Base-by-base conservation (phyloP, 2,329 filamentous ascomycete genomes). In the Fusarium devonianum region DNA sequence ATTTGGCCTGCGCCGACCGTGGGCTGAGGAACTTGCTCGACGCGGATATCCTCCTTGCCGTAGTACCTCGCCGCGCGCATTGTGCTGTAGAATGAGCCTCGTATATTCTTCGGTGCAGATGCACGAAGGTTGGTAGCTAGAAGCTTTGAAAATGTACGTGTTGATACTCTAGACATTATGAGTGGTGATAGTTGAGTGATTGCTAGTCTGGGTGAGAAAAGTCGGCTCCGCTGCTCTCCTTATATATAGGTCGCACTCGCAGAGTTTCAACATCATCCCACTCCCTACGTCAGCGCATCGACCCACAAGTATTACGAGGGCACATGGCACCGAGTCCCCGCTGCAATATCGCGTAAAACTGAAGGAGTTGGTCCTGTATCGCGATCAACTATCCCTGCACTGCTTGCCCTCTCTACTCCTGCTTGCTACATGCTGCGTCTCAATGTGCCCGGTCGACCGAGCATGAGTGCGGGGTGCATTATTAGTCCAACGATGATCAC, bases 61-160 rank as follows among this genome's bases (percentile, higher is more conserved):
- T 83, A 78, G 58, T 79, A 84, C 59, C 78, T 71, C 17, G 78
- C 76, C 35, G 81, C 81, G 56, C 74, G 74, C 81, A 83, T 83
- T 10, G 32, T 61, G 53, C 32, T 44, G 9, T 49, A 53, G 10
- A 43, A 44, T 18, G 50, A 56, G n/a, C 13, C 34, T 11, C 13
- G 17, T 3, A 38, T 37, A 7, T 32, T 44, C 13, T 22, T 34
- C 2, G 22, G 26, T 12, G 26, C 13, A 16, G 30, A 19, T 7
- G 14, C 35, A 12, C 32, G 26, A 7, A 58, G n/a, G 11, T 33
- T 35, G 32, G 35, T 32, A 9, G 10, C 18, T 4, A 49, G n/a
- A 4, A 50, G 17, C 8, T 12, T 49, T 37, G 22, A 22, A 6
- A 60, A 22, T 28, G 14, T 2, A 13, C 30, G 2, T 5, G 10